Base-by-base conservation (phyloP, 208 protist genomes). In the Leptomonas pyrrhocoris region DNA sequence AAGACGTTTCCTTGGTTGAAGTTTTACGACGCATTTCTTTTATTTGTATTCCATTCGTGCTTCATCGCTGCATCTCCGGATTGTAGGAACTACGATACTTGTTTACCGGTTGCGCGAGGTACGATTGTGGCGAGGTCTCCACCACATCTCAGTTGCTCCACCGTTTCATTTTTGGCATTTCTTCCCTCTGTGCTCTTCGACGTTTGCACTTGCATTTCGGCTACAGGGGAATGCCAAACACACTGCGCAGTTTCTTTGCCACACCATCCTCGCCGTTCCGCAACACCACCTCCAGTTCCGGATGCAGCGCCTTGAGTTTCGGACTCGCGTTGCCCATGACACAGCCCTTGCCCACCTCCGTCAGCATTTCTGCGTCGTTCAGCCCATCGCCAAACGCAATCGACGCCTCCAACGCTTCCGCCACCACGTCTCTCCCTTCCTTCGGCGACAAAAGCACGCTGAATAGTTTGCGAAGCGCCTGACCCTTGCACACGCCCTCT, bases 301-400 rank as follows among this genome's bases (percentile, higher is more conserved):
- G 67, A 57, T 74, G 73, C 50, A 62, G 58, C 30, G 58, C 70
- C 38, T 73, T 79, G 21, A 90, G 65, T 28, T 71, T 70, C 18
- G 81, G 76, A 45, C 77, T 78, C 0, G 73, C 72, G 59, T 90
- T 90, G 15, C 54, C 58, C 85, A 90, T 88, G 18, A 88, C 64
- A 36, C 70, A 90, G 6, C 85, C 81, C 54, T 86, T 81, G 0
- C 82, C 85, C 6, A 56, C 73, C 49, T 65, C 36, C 53, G 27
- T 34, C 19, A 90, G 60, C 81, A 90, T 87, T 38, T 79, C 62
- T 16, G 73, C 73, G 55, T 90, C 85, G 60, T 90, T 87, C 50
- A 86, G 67, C 27, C 74, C 85, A 43, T 90, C 79, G 12, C 85
- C 85, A 78, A 90, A 90, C 21, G 79, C 82, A 19, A 90, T 78